phyloP scores from a whole-genome alignment of 306 rosid genomes.

The Castanopsis chinensis region DNA sequence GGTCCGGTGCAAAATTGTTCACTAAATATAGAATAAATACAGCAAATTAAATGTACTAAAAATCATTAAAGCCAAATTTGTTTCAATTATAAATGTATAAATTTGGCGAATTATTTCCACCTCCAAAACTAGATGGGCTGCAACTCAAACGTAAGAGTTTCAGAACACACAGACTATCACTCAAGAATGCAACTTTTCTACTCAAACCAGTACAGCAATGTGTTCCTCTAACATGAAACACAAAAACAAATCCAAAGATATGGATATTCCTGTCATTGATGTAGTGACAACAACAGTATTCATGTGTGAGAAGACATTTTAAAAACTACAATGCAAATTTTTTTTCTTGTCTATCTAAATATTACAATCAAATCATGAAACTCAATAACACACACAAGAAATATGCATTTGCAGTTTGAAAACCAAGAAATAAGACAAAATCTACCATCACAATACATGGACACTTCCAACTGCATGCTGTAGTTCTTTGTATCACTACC shows the following conservation, averaged over 20 bases:
- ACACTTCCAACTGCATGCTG: background rate
- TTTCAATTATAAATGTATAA: background rate
- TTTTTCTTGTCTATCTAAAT: background rate
- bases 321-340: background rate
- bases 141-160: background rate
- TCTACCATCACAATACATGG: background rate
- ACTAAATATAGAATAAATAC: background rate
- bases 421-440: background rate
- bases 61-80: background rate
- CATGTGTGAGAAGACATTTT: background rate
- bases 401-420: background rate
- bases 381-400: background rate
- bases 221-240: background rate
- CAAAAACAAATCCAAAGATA: background rate
- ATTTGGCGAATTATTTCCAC: background rate
- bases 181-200: conserved; percentile 5
- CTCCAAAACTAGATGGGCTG: background rate
- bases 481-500: background rate
- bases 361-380: background rate
- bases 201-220: background rate
- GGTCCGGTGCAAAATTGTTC: background rate
- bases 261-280: background rate
- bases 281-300: background rate
- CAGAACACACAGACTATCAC: background rate
- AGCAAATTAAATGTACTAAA: background rate